Evolutionary conservation across 768 basidiomycete species (phyloP).

Genomic region (Mycena amicta): DNA sequence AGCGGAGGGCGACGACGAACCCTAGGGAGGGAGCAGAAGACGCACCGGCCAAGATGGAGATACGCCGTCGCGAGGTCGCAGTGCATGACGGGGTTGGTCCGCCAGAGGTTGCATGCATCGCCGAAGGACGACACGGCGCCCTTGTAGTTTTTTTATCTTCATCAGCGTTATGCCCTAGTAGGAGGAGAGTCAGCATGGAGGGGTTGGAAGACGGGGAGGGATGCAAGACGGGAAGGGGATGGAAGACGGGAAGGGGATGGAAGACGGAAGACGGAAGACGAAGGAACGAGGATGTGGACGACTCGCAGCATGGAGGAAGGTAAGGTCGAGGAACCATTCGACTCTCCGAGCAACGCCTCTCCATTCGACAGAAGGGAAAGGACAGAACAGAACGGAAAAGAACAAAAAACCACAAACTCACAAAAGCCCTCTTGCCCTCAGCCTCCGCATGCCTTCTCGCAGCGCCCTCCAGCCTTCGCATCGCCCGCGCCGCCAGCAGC

Average conservation of each 20-base stretch:
- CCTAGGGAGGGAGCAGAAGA: not conserved
- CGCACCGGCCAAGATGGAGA: conserved; percentile 20
- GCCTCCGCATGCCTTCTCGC: not conserved
- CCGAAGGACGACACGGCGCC: conserved; percentile 16
- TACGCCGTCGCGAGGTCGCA: conserved; percentile 23
- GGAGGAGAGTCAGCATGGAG: not conserved
- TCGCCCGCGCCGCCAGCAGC: conserved; percentile 17
- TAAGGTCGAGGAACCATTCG: no score
- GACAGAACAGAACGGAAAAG: not conserved
- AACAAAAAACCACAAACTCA: not conserved
- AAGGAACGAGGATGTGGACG: not conserved
- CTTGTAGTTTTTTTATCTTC: conserved; percentile 20
- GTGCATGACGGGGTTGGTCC: conserved; percentile 15
- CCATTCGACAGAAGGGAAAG: no score
- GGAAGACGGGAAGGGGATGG: not conserved
- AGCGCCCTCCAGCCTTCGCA: conserved; percentile 3
- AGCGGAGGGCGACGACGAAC: no score
- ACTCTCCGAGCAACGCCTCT: no score
- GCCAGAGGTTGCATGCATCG: conserved; percentile 17
- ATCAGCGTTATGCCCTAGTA: conserved; percentile 18
- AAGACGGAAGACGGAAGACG: not conserved
- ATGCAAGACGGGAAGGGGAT: not conserved
- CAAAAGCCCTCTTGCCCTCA: not conserved
- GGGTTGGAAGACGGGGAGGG: not conserved
- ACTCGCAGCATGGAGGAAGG: no score